Base-by-base conservation (phyloP, 164 flowering plant species). In the Brasenia schreberi region DNA sequence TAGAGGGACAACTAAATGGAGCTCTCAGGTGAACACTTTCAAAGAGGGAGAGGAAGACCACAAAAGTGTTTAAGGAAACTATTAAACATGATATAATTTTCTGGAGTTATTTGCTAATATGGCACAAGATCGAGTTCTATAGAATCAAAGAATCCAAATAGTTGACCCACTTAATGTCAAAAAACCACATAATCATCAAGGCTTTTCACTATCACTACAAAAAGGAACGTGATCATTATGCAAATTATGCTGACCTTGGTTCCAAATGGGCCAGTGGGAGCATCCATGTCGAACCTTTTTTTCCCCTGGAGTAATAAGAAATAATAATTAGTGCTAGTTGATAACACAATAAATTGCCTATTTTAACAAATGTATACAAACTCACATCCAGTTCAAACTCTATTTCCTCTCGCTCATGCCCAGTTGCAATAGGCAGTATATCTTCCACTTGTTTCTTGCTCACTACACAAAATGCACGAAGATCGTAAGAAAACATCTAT, bases 391-490 rank as follows among this genome's bases (percentile, higher is more conserved):
- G 81, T 76, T 83, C 86, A 18, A 96, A 92, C 71, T 84, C 87
- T 23, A 93, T 79, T 79, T 93, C 98, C 75, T 89, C 94, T 3
- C 92, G 84, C 81, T 90, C 96, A 63, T 85, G 95, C n/a, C 98
- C 98, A 33, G 98, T 93, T 0, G 98, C 98, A 67, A 93, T 90
- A 3, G 96, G 97, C 81, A 84, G 80, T 70, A 88, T 83, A 74
- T 90, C 95, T 69, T 89, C 97, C 65, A 89, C 85, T 62, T 62
- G 83, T 85, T 85, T 84, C 81, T 78, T 82, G 66, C 52, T 69
- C n/a, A 68, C 43, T 3, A 72, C 53, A 45, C 12, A 7, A 45
- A 45, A 45, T 45, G 53, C 53, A 45, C 11, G 16, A 49, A 14
- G 12, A 49, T 9, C 1, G 56, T 49, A 49, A 14, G 56, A 49